Percentiles rank a stretch among this genome's conserved stretches.
Conservation (phyloP, 768 basidiomycete species). For the Rhizopogon salebrosus region DNA sequence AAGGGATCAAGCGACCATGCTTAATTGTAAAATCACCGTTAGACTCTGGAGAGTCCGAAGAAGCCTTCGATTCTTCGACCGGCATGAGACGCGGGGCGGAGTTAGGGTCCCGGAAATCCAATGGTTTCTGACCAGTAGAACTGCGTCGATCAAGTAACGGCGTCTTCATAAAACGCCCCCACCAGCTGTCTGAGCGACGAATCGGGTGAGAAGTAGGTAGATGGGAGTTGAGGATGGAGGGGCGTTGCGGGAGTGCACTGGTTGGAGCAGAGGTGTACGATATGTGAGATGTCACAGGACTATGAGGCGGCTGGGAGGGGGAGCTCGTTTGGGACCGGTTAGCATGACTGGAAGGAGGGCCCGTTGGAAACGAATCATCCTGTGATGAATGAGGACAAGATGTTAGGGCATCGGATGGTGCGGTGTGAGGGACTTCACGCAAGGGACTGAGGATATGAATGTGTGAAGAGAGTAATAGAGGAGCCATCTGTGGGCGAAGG, state of each 20-base stretch:
- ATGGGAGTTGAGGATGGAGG: conserved; percentile 38
- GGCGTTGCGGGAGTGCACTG: conserved; percentile 24
- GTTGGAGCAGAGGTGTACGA: conserved; percentile 25
- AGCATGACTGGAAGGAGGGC: conserved; percentile 21
- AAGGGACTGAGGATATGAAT: conserved; percentile 28
- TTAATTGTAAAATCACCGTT: conserved; percentile 8
- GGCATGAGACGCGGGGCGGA: conserved; percentile 62
- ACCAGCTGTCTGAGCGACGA: conserved; percentile 72
- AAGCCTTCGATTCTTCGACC: conserved; percentile 43
- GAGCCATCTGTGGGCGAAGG: conserved; percentile 7
- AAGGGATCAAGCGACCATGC: conserved; percentile 31
- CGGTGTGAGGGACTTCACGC: conserved; percentile 24
- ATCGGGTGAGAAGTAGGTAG: conserved; percentile 42
- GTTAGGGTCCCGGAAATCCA: conserved; percentile 76
- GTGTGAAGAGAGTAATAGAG: conserved; percentile 15
- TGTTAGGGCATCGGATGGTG: conserved; percentile 20
- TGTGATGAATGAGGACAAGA: conserved; percentile 19
- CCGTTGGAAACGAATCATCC: conserved; percentile 18
- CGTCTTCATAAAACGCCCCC: conserved; percentile 65
- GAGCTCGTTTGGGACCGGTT: conserved; percentile 7
- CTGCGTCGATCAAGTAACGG: conserved; percentile 56
- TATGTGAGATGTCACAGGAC: conserved; percentile 16
- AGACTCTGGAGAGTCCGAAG: conserved; percentile 10
- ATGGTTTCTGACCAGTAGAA: conserved; percentile 30
- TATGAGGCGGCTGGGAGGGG: conserved; percentile 16